Evolutionary conservation across 257 asterid species (phyloP).

Genomic region (Penstemon barbatus): DNA sequence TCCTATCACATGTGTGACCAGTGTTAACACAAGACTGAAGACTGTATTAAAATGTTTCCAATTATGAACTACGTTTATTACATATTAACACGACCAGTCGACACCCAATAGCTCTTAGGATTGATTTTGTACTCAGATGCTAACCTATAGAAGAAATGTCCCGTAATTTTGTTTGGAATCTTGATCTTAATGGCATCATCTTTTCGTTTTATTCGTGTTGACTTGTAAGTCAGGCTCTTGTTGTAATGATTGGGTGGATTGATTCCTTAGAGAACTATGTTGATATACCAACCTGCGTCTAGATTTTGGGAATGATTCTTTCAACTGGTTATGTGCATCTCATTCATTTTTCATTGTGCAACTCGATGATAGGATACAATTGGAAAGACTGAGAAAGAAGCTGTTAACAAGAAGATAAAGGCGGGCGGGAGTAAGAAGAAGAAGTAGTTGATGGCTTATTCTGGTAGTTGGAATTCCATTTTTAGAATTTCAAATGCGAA

Average conservation of each 20-base stretch:
- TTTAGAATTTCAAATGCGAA: slow-evolving; percentile 2
- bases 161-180: no score
- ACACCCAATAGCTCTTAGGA: no score
- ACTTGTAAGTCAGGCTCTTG: no score
- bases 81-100: no score
- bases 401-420: slow-evolving; percentile 70
- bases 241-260: neutral
- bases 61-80: no score
- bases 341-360: neutral
- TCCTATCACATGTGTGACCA: no score
- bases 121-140: neutral
- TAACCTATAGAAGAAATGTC: no score
- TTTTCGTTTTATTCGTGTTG: no score
- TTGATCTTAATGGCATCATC: no score
- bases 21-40: no score
- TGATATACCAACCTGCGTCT: neutral
- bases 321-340: neutral
- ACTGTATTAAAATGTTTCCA: no score
- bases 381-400: slow-evolving; percentile 46
- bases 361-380: slow-evolving; percentile 55
- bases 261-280: neutral
- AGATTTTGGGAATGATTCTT: neutral
- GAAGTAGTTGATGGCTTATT: slow-evolving; percentile 39
- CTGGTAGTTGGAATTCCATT: no score
- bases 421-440: slow-evolving; percentile 60